Evolutionary conservation across 2,329 filamentous ascomycete genomes (phyloP).

Genomic region (Xylaria sp.): DNA sequence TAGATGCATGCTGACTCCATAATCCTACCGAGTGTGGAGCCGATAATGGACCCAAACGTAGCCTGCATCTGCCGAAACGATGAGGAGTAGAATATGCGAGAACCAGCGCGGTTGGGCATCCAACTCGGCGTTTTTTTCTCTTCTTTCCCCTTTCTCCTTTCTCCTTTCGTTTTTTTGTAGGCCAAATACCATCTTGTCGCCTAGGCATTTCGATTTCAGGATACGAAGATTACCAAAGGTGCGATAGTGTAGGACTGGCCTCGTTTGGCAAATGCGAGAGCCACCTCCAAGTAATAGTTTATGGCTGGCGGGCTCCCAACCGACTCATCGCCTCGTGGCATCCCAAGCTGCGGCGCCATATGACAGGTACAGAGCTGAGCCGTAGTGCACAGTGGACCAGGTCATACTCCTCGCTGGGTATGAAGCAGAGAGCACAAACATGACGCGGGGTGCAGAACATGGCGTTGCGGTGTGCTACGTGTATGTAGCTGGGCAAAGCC

Average conservation of each 20-base stretch:
- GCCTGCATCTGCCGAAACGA: conserved; percentile 9
- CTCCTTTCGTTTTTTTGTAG: neutral
- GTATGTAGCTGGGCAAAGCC: neutral
- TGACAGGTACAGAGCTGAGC: neutral
- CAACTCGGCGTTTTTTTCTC: neutral
- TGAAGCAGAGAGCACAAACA: neutral
- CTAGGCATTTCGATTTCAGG: neutral
- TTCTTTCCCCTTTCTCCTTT: too few relatives aligned
- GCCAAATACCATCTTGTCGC: neutral
- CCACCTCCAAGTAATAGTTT: neutral
- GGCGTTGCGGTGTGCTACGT: neutral
- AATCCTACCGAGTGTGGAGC: conserved; percentile 29
- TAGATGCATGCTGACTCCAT: conserved; percentile 25
- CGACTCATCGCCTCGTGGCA: neutral
- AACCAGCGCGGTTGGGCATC: neutral
- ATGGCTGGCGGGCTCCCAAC: neutral
- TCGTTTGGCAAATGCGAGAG: neutral
- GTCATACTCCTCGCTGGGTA: neutral
- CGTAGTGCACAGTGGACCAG: neutral
- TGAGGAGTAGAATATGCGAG: conserved; percentile 1
- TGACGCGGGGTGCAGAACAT: neutral
- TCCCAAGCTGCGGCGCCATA: neutral
- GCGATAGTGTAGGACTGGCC: neutral
- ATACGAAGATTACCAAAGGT: neutral
- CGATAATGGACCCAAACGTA: conserved; percentile 11